These are phyloP conservation scores for Pseudogymnoascus sp. DNA, from an alignment of 2,329 filamentous ascomycete species.

Conservation along the genomic window DNA sequence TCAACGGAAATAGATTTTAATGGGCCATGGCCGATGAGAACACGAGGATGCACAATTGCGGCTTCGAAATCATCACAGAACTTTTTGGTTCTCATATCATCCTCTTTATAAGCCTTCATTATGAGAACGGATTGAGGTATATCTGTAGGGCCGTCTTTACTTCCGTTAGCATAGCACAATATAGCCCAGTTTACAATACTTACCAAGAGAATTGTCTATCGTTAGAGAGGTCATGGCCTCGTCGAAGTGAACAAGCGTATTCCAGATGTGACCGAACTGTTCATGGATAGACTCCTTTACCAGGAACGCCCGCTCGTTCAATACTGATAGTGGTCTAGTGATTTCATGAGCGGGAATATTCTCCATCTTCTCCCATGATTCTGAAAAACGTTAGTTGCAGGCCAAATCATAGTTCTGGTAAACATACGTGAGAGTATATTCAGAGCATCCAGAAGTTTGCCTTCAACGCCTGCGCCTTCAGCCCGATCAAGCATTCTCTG, in stretches of 20 bases:
- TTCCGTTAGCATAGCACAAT: neutral
- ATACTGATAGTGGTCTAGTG: constrained; percentile 54
- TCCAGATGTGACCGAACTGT: constrained; percentile 64
- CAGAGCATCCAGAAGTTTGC: constrained; percentile 49
- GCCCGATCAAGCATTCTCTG: constrained; percentile 56
- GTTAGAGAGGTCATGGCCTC: constrained; percentile 45
- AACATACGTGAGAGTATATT: constrained; percentile 47
- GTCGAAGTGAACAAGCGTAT: constrained; percentile 57
- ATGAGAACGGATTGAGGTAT: constrained; percentile 48
- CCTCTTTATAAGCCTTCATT: constrained; percentile 51
- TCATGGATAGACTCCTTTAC: constrained; percentile 60
- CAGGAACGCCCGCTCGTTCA: constrained; percentile 57
- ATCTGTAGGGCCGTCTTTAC: constrained; percentile 42
- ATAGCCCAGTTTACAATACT: constrained; percentile 10
- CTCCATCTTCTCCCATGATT: constrained; percentile 50
- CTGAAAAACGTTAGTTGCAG: constrained; percentile 32
- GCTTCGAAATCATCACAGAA: constrained; percentile 57
- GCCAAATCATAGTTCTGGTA: neutral
- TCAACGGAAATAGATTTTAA: constrained; percentile 36
- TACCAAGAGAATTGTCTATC: constrained; percentile 33
- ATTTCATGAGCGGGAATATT: constrained; percentile 52
- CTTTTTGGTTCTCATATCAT: constrained; percentile 50
- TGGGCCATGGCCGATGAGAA: constrained; percentile 33
- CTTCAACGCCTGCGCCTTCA: constrained; percentile 47
- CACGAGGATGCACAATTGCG: constrained; percentile 54